These are phyloP conservation scores for Kwoniella dendrophila DNA, from an alignment of 768 basidiomycete species.

Conservation along the genomic window DNA sequence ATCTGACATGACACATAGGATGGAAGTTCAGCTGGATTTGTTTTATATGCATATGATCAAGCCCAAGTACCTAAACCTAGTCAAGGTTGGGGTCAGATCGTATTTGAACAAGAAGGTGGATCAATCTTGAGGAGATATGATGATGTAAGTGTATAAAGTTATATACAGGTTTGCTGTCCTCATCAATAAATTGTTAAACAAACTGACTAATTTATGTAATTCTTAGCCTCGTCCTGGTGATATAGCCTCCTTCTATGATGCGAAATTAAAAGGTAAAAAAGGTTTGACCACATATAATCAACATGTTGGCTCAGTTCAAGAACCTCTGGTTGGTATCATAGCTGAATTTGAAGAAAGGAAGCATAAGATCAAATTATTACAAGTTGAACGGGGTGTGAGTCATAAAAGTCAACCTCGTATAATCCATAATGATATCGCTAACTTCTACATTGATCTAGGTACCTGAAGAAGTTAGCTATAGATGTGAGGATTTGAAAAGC, in stretches of 20 bases:
- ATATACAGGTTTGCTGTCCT: no score
- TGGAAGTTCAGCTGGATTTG: conserved; percentile 78
- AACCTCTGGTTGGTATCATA: conserved; percentile 72
- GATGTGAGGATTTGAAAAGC: conserved; percentile 84
- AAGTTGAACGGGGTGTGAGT: conserved; percentile 78
- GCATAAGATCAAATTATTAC: conserved; percentile 78
- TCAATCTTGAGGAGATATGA: conserved; percentile 72
- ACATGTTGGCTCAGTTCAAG: conserved; percentile 60
- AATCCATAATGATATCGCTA: background rate
- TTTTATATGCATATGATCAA: conserved; percentile 66
- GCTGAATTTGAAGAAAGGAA: conserved; percentile 84
- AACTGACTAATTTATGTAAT: background rate
- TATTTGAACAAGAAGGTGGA: conserved; percentile 71
- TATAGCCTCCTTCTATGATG: conserved; percentile 72
- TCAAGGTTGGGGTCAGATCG: conserved; percentile 65
- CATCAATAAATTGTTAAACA: background rate
- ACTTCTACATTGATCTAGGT: no score
- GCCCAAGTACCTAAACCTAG: conserved; percentile 58
- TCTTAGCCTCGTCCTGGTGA: conserved; percentile 69
- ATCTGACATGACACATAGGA: conserved; percentile 58
- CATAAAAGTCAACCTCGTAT: conserved; percentile 37
- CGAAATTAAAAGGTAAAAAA: conserved; percentile 77
- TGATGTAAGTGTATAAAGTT: conserved; percentile 59
- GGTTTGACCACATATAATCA: conserved; percentile 72
- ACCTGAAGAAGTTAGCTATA: conserved; percentile 78